Evolutionary conservation across 176 grass and related monocot species (phyloP), one percentile per base, ranked within the genome.

Genomic region (Pharus latifolius): DNA sequence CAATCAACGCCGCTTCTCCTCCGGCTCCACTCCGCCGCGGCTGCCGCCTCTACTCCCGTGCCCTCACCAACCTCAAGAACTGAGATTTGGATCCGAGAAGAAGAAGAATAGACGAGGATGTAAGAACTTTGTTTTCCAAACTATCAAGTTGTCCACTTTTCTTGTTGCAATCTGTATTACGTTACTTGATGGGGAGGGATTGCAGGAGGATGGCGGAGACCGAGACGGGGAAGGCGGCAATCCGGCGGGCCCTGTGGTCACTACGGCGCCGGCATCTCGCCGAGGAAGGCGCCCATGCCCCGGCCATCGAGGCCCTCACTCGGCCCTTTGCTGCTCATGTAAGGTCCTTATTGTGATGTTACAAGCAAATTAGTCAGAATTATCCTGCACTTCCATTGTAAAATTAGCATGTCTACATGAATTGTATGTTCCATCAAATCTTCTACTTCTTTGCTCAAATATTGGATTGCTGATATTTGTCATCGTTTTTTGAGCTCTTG

Each of bases 201-300:
- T 20, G 43, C 80, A 99, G 90, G 95, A 88, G 63, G 74, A 67
- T 77, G 26, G 82, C 66, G 51, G 95, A 94, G 47, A 71, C 80
- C 6, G 84, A 99, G 66, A 84, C 67, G 40, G 82, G 84, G 30
- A 88, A 45, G 65, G 80, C 78, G 24, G 84, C 90, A 15, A 91
- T 91, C 59, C 78, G 41, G 72, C 75, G 76, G 4, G 84, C 82
- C 10, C 49, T 86, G 64, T 29, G 68, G 41, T 63, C 68, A 20
- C 82, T 99, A 65, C 78, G 82, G 65, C 72, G 42, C 41, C 69
- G 95, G 61, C 79, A 94, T 49, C 78, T 81, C 63, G 46, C 80
- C n/a, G 95, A 99, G 61, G 95, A 91, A 61, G 84, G 79, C 6
- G 95, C 90, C 49, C 95, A 99, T 65, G 64, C 78, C 46, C 90